Conservation (phyloP, 2,329 filamentous ascomycete species). For the Pestalotiopsis fici region DNA sequence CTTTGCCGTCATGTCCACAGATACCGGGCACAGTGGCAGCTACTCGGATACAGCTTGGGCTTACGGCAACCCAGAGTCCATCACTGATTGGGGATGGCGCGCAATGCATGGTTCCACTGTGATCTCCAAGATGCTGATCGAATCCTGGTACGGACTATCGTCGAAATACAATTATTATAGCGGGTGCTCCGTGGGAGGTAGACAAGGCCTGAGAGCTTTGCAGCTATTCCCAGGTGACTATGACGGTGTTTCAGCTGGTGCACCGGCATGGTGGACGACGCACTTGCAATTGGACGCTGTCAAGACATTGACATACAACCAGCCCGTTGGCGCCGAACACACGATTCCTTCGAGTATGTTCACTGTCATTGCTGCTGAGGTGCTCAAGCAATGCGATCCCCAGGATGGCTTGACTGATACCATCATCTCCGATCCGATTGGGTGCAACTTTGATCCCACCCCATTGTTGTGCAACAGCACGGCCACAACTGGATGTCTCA, state of each 20-base stretch:
- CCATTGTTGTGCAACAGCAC: slow-evolving; percentile 35
- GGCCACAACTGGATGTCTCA: slow-evolving; percentile 38
- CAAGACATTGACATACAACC: slow-evolving; percentile 48
- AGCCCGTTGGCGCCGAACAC: slow-evolving; percentile 41
- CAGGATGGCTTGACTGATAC: slow-evolving; percentile 50
- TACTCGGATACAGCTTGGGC: slow-evolving; percentile 36
- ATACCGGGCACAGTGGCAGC: slow-evolving; percentile 41
- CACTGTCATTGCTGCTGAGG: slow-evolving; percentile 34
- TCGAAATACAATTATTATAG: slow-evolving; percentile 53
- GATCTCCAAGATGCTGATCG: slow-evolving; percentile 44
- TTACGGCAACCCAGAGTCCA: slow-evolving; percentile 32
- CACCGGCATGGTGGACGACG: slow-evolving; percentile 51
- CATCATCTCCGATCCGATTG: slow-evolving; percentile 47
- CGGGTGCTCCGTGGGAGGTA: slow-evolving; percentile 61
- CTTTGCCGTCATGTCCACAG: slow-evolving; percentile 43
- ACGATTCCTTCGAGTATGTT: slow-evolving; percentile 49
- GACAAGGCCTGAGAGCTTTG: slow-evolving; percentile 57
- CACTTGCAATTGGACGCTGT: slow-evolving; percentile 45
- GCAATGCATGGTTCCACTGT: slow-evolving; percentile 50
- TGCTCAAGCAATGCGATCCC: slow-evolving; percentile 49
- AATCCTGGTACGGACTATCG: slow-evolving; percentile 47
- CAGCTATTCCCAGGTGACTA: slow-evolving; percentile 56
- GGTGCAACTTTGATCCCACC: slow-evolving; percentile 45
- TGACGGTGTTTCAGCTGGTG: slow-evolving; percentile 56
- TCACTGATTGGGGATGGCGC: slow-evolving; percentile 40